Percentiles rank a stretch among this genome's conserved stretches.
phyloP scores from a whole-genome alignment of 2,329 filamentous ascomycete species.

The Mycogone perniciosa region DNA sequence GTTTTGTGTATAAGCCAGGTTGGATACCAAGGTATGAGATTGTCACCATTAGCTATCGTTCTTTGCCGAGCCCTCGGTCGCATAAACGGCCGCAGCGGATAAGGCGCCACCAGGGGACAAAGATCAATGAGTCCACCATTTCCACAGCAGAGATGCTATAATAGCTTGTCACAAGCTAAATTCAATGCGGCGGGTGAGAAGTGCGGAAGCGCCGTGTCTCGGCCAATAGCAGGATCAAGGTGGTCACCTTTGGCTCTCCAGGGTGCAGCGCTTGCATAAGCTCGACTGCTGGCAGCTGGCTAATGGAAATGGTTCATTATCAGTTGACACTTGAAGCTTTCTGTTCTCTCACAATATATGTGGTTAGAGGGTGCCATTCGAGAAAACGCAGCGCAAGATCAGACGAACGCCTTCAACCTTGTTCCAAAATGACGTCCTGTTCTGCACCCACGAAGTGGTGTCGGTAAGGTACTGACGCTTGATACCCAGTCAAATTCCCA shows the following conservation, averaged over 20 bases:
- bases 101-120: not conserved
- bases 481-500: not conserved
- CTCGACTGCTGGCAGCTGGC: not conserved
- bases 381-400: too few species aligned
- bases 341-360: not conserved
- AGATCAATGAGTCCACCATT: not conserved
- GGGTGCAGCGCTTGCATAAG: slow-evolving; percentile 12
- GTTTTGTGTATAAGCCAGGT: not conserved
- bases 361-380: too few species aligned
- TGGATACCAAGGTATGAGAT: not conserved
- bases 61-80: slow-evolving; percentile 7
- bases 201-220: slow-evolving; percentile 10
- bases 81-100: slow-evolving; percentile 10
- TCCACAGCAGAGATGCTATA: not conserved
- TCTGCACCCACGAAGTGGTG: too few species aligned
- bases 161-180: not conserved
- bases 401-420: too few species aligned
- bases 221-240: slow-evolving; percentile 10
- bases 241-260: slow-evolving; percentile 15
- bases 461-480: not conserved
- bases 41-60: not conserved
- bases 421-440: too few species aligned
- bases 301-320: too few species aligned
- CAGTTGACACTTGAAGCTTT: too few species aligned
- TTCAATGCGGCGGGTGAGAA: not conserved